A percentile compares a stretch with the other conserved stretches of the same genome.
These are phyloP conservation scores for Fusarium sp. DNA, from an alignment of 2,329 filamentous ascomycete genomes.

Conservation along the genomic window DNA sequence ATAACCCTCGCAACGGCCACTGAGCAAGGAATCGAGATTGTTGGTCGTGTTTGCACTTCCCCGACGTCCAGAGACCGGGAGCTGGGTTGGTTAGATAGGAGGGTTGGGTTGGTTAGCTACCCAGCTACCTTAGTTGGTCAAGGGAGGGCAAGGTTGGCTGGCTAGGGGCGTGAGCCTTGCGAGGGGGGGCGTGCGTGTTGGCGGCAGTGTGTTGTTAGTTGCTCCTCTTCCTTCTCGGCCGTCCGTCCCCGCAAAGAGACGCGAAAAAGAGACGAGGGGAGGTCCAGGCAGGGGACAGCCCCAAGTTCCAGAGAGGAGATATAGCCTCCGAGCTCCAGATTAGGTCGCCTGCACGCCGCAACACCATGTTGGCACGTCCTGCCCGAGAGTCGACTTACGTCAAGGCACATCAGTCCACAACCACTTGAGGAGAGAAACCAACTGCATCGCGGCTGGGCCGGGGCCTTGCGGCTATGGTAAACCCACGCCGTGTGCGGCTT, in stretches of 20 bases:
- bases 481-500: slow-evolving; percentile 33
- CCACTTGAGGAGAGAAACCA: slow-evolving; percentile 35
- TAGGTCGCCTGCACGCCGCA: slow-evolving; percentile 43
- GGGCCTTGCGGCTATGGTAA: slow-evolving; percentile 26
- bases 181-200: slow-evolving; percentile 41
- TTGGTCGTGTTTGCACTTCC: slow-evolving; percentile 43
- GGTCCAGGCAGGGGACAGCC: slow-evolving; percentile 33
- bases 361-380: slow-evolving; percentile 40
- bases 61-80: slow-evolving; percentile 36
- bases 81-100: slow-evolving; percentile 40
- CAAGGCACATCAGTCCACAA: slow-evolving; percentile 46
- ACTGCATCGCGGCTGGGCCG: slow-evolving; percentile 35
- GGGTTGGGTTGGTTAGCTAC: slow-evolving; percentile 45
- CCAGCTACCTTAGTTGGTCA: slow-evolving; percentile 32
- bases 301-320: slow-evolving; percentile 38
- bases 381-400: slow-evolving; percentile 42
- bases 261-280: slow-evolving; percentile 21
- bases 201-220: slow-evolving; percentile 41
- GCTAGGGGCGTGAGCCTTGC: slow-evolving; percentile 39
- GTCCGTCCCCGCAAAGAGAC: slow-evolving; percentile 28
- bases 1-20: slow-evolving; percentile 40
- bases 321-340: slow-evolving; percentile 43
- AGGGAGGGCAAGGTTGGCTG: slow-evolving; percentile 28
- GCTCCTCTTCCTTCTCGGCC: slow-evolving; percentile 36
- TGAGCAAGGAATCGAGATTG: slow-evolving; percentile 39